These are phyloP conservation scores for Hypoxylon sp. DNA, from an alignment of 2,329 filamentous ascomycete species.

Conservation along the genomic window DNA sequence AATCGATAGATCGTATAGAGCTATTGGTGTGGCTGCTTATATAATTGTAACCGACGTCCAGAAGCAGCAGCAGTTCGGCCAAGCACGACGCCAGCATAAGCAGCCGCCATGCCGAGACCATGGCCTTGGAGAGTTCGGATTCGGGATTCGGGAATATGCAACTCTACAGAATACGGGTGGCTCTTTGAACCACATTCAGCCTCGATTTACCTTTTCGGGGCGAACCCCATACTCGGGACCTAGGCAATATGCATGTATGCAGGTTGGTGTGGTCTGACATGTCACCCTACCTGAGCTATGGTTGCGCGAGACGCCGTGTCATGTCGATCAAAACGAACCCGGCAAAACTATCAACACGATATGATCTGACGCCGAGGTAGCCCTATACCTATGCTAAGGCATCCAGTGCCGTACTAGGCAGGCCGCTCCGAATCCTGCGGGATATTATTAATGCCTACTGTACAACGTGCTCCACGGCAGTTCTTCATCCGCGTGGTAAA, in stretches of 20 bases:
- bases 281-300: constrained; percentile 7
- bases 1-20: constrained; percentile 26
- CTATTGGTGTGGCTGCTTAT: constrained; percentile 32
- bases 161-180: constrained; percentile 31
- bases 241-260: constrained; percentile 22
- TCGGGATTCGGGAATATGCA: constrained; percentile 29
- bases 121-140: constrained; percentile 24
- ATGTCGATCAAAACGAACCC: constrained; percentile 32
- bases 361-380: constrained; percentile 38
- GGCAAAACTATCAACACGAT: constrained; percentile 31
- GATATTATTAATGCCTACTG: constrained; percentile 21
- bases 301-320: constrained; percentile 25
- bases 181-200: constrained; percentile 34
- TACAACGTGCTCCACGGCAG: constrained; percentile 22
- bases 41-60: constrained; percentile 22
- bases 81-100: constrained; percentile 28
- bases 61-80: constrained; percentile 27
- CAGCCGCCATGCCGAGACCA: constrained; percentile 32
- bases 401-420: constrained; percentile 10
- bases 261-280: constrained; percentile 13
- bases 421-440: constrained; percentile 19
- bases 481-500: constrained; percentile 18
- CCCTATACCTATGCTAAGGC: constrained; percentile 23
- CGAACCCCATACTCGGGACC: constrained; percentile 32
- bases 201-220: constrained; percentile 35